phyloP scores from a whole-genome alignment of 768 basidiomycete genomes.

The Amanita subjunquillea region DNA sequence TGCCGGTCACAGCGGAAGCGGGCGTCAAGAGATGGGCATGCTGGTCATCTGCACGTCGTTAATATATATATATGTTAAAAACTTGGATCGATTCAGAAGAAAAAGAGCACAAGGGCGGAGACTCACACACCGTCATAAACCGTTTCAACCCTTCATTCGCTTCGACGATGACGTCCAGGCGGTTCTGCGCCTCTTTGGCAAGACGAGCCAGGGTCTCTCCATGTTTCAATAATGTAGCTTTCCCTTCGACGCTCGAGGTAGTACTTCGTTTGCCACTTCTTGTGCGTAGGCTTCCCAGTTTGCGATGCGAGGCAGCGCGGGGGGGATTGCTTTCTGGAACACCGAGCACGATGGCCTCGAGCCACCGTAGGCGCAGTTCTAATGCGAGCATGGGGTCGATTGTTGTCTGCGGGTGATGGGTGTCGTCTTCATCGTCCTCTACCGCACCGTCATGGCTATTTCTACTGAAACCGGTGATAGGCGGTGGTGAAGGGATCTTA shows the following conservation, averaged over 20 bases:
- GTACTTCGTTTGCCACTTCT: neutral
- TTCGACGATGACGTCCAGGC: conserved; percentile 47
- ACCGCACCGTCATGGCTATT: neutral
- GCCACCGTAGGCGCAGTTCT: conserved; percentile 67
- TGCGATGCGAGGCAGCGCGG: neutral
- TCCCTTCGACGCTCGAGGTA: conserved; percentile 10
- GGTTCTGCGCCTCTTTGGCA: conserved; percentile 50
- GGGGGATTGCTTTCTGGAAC: neutral
- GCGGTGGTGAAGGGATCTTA: conserved; percentile 13
- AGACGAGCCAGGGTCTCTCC: conserved; percentile 49
- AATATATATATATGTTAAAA: too few relatives aligned
- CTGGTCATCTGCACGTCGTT: conserved; percentile 48
- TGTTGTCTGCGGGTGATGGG: conserved; percentile 9
- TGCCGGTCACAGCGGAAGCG: conserved; percentile 64
- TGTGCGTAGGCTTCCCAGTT: neutral
- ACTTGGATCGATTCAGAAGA: too few relatives aligned
- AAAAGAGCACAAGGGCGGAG: neutral
- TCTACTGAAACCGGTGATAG: neutral
- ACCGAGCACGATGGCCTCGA: conserved; percentile 69
- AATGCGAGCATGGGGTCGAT: conserved; percentile 64
- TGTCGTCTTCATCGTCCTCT: neutral
- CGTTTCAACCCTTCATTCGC: conserved; percentile 61
- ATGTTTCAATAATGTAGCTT: conserved; percentile 25
- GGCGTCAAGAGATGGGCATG: conserved; percentile 69
- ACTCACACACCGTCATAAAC: conserved; percentile 69